Conservation (phyloP, 2,329 filamentous ascomycete species). For the Alternaria novae-zelandiae region DNA sequence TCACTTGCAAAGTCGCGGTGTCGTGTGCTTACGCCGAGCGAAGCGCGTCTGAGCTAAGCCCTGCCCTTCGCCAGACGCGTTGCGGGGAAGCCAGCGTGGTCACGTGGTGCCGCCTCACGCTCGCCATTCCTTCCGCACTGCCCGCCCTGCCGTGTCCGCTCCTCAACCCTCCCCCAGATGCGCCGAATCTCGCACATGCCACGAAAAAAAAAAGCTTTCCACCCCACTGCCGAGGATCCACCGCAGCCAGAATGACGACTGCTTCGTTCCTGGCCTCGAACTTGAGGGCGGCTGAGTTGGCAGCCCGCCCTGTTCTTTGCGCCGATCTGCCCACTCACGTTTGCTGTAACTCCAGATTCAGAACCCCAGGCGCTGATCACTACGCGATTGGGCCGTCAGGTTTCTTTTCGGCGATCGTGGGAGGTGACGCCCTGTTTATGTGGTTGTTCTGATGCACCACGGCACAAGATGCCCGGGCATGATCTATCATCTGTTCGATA, state of each 20-base stretch:
- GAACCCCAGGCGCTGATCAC: slow-evolving; percentile 29
- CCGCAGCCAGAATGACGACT: slow-evolving; percentile 5
- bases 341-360: slow-evolving; percentile 18
- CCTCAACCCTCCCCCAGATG: slow-evolving; percentile 1
- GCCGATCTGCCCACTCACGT: slow-evolving; percentile 6
- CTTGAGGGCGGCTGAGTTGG: slow-evolving; percentile 5
- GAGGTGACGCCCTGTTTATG: slow-evolving; percentile 9
- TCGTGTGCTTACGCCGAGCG: slow-evolving; percentile 23
- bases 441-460: not conserved
- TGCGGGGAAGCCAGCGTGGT: slow-evolving; percentile 21
- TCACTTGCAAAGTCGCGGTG: slow-evolving; percentile 23
- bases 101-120: slow-evolving; percentile 7
- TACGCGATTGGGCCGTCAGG: slow-evolving; percentile 16
- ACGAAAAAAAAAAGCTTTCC: slow-evolving; percentile 14
- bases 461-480: not conserved
- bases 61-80: slow-evolving; percentile 12
- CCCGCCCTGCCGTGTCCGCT: not conserved
- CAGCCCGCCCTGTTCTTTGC: slow-evolving; percentile 1
- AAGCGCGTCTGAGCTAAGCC: slow-evolving; percentile 20
- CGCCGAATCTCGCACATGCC: slow-evolving; percentile 2
- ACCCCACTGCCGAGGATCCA: slow-evolving; percentile 3
- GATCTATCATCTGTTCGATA: not conserved
- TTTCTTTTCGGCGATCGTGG: slow-evolving; percentile 19
- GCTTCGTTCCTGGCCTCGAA: slow-evolving; percentile 10
- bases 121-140: slow-evolving; percentile 11